Evolutionary conservation across 1,139 yeast species (phyloP), one percentile per base, ranked within the genome.

Genomic region (Diutina rugosa): DNA sequence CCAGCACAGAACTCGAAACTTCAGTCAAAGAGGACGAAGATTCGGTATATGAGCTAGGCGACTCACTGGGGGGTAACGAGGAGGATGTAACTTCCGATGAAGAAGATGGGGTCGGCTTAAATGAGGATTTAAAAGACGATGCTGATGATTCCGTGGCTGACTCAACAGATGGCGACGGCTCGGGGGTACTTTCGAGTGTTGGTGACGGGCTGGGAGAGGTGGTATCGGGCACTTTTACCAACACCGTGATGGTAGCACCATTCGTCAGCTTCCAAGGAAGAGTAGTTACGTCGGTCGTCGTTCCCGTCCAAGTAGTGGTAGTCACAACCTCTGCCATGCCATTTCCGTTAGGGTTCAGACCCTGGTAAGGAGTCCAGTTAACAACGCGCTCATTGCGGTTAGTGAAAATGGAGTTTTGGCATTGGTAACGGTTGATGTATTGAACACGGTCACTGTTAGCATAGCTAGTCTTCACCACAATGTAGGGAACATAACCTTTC

Each of bases 401-500:
- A 10, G 26, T 44, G 46, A n/a, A 44, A 10, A 7, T 3, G 26
- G 46, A 16, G 26, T 44, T 16, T 18, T 18, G 18, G n/a, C 46
- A 44, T n/a, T 44, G 46, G 46, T 44, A 44, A 21, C 26, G 18
- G 26, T 44, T 44, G 46, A 16, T 16, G 26, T 44, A 44, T 6
- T 44, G 26, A 10, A 35, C 41, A 8, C 41, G 41, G 26, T n/a
- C 6, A n/a, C 46, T 44, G 18, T 44, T 18, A 4, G 49, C 14
- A 8, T 21, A 12, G 26, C n/a, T 21, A 4, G 49, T 21, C 49
- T 46, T 46, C 30, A 46, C 49, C 58, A 64, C 69, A 48, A 71
- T 58, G 58, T 63, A 71, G n/a, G 72, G 71, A 46, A 72, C 62
- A 58, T 62, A 69, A 3, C 73, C 74, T 3, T 71, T 67, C 2